A percentile compares a stretch with the other conserved stretches of the same genome.
Conservation (phyloP, 2,329 filamentous ascomycete genomes). For the Tolypocladium guangdongense region DNA sequence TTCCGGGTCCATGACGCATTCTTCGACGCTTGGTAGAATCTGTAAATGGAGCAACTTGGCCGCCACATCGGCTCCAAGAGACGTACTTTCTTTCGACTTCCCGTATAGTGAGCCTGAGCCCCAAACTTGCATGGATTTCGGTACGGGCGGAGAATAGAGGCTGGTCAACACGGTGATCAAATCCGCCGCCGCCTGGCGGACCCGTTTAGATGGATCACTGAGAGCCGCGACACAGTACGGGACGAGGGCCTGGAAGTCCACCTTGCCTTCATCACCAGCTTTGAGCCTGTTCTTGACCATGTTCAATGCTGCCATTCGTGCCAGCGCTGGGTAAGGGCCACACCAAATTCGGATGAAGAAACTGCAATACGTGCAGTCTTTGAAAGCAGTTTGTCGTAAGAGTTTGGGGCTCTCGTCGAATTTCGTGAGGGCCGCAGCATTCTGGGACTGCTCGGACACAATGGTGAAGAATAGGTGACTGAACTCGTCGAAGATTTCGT, state of each 20-base stretch:
- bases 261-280: constrained; percentile 31
- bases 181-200: constrained; percentile 65
- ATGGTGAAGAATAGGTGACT: constrained; percentile 47
- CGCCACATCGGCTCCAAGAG: constrained; percentile 46
- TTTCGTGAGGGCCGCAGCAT: constrained; percentile 27
- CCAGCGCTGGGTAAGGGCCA: constrained; percentile 57
- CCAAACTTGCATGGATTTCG: constrained; percentile 41
- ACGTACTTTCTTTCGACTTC: constrained; percentile 30
- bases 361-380: constrained; percentile 57
- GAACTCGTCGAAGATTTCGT: constrained; percentile 45
- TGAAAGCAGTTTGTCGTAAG: constrained; percentile 39
- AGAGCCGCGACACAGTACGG: constrained; percentile 72
- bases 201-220: constrained; percentile 61
- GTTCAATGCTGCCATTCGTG: constrained; percentile 58
- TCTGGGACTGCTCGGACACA: constrained; percentile 31
- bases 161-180: constrained; percentile 47
- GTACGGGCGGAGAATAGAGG: constrained; percentile 28
- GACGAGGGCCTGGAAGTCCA: constrained; percentile 69
- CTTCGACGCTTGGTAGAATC: constrained; percentile 69
- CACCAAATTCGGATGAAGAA: constrained; percentile 71
- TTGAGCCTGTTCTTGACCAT: constrained; percentile 49
- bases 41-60: constrained; percentile 53
- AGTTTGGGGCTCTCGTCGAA: constrained; percentile 48
- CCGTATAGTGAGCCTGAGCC: constrained; percentile 57
- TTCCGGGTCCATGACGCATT: constrained; percentile 69